Evolutionary conservation across 768 basidiomycete genomes (phyloP).

Genomic region (Lentinula lateritia): DNA sequence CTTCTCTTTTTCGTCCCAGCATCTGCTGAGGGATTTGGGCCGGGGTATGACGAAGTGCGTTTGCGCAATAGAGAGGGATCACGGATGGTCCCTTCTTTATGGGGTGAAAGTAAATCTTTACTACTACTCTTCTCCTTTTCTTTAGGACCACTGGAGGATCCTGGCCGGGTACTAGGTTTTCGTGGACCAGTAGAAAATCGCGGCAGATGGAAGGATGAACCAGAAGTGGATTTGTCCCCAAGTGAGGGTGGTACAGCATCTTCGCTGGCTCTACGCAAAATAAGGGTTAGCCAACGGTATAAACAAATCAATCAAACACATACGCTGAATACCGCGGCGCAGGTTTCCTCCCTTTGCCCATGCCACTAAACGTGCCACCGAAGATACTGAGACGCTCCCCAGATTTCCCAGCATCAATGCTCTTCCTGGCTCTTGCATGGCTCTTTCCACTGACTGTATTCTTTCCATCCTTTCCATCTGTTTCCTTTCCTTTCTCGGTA

Average conservation of each 20-base stretch:
- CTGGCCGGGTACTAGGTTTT: slow-evolving; percentile 34
- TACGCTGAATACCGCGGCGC: slow-evolving; percentile 67
- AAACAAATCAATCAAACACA: slow-evolving; percentile 21
- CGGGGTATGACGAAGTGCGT: slow-evolving; percentile 35
- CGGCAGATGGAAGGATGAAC: slow-evolving; percentile 38
- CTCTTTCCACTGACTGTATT: slow-evolving; percentile 23
- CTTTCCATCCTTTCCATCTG: slow-evolving; percentile 26
- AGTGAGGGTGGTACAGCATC: slow-evolving; percentile 10
- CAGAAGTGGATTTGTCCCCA: slow-evolving; percentile 31
- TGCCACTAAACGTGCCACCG: slow-evolving; percentile 56
- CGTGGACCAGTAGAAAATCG: slow-evolving; percentile 35
- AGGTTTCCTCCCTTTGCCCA: slow-evolving; percentile 75
- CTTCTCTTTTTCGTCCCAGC: not conserved
- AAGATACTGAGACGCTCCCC: slow-evolving; percentile 79
- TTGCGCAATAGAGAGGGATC: slow-evolving; percentile 48
- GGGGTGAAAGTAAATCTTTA: slow-evolving; percentile 11
- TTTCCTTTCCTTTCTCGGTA: slow-evolving; percentile 19
- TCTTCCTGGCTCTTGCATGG: slow-evolving; percentile 44
- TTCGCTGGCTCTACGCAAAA: slow-evolving; percentile 22
- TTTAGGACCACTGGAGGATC: slow-evolving; percentile 33
- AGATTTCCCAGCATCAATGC: slow-evolving; percentile 37
- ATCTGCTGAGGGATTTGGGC: slow-evolving; percentile 22
- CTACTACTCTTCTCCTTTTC: slow-evolving; percentile 21
- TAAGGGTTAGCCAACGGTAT: slow-evolving; percentile 2
- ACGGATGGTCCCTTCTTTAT: slow-evolving; percentile 12